A percentile compares a stretch with the other conserved stretches of the same genome.
These are phyloP conservation scores for Thelonectria rubi DNA, from an alignment of 2,329 filamentous ascomycete species.

Conservation along the genomic window DNA sequence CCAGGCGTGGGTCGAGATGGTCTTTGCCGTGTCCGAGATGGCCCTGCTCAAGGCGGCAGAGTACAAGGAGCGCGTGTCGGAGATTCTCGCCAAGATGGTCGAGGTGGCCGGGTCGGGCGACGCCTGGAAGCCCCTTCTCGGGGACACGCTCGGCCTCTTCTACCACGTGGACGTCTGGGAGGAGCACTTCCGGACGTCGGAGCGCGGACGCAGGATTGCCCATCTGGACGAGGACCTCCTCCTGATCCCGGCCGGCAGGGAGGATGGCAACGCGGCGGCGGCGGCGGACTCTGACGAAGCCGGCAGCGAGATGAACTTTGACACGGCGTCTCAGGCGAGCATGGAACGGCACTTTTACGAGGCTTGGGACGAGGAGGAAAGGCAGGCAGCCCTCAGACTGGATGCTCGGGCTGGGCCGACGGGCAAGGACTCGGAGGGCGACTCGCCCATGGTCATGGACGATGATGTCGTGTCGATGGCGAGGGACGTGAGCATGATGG, in stretches of 20 bases:
- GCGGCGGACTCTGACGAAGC: neutral
- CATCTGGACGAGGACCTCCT: conserved; percentile 27
- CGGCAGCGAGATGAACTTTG: neutral
- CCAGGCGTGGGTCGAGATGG: conserved; percentile 35
- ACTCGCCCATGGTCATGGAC: neutral
- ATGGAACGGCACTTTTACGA: neutral
- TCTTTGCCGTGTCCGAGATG: conserved; percentile 27
- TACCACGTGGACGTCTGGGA: conserved; percentile 35
- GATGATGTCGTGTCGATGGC: neutral
- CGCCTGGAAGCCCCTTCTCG: conserved; percentile 29
- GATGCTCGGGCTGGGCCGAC: no score
- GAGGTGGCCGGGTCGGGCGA: neutral
- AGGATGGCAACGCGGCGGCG: neutral
- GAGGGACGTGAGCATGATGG: neutral
- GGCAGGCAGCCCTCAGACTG: neutral
- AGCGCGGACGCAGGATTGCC: conserved; percentile 17
- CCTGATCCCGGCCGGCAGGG: neutral
- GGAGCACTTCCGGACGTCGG: conserved; percentile 29
- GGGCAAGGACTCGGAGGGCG: neutral
- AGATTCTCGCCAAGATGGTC: conserved; percentile 1
- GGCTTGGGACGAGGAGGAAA: neutral
- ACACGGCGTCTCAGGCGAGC: neutral
- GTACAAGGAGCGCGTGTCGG: conserved; percentile 18
- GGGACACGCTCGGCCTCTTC: conserved; percentile 15
- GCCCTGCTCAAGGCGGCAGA: conserved; percentile 7